These are phyloP conservation scores for Boletus patriciae DNA, from an alignment of 768 basidiomycete species.

Conservation along the genomic window DNA sequence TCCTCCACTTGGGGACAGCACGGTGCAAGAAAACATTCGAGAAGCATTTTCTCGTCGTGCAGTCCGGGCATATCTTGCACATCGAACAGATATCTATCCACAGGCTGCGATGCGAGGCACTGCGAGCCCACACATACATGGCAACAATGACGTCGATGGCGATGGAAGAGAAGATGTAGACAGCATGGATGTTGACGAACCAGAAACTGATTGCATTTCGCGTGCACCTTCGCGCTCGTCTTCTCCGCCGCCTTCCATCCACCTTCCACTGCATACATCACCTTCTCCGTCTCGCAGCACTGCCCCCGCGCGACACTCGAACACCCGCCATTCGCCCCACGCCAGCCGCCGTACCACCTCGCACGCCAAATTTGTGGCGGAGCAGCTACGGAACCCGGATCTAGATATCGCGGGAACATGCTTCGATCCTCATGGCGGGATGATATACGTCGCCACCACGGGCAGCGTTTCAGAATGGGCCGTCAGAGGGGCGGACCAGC, in stretches of 20 bases:
- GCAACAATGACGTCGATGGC: conserved; percentile 22
- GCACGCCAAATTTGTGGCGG: conserved; percentile 11
- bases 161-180: conserved; percentile 39
- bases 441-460: conserved; percentile 66
- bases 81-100: conserved; percentile 25
- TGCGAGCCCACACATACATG: conserved; percentile 14
- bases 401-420: conserved; percentile 68
- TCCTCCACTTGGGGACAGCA: conserved; percentile 53
- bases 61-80: conserved; percentile 36
- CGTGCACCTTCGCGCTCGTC: conserved; percentile 47
- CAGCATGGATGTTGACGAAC: conserved; percentile 51
- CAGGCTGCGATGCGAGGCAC: conserved; percentile 20
- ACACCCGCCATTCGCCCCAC: conserved; percentile 19
- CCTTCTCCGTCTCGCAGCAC: conserved; percentile 22
- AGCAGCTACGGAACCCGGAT: conserved; percentile 22
- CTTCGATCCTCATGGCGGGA: conserved; percentile 69
- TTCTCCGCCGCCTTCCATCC: conserved; percentile 45
- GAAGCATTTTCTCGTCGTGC: conserved; percentile 53
- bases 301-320: conserved; percentile 20
- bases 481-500: conserved; percentile 67
- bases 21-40: conserved; percentile 57
- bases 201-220: conserved; percentile 56
- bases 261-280: conserved; percentile 29
- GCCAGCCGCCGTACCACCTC: conserved; percentile 17
- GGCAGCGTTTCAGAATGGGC: conserved; percentile 75